Base-by-base conservation (phyloP, 768 basidiomycete genomes). In the Amanita subjunquillea region DNA sequence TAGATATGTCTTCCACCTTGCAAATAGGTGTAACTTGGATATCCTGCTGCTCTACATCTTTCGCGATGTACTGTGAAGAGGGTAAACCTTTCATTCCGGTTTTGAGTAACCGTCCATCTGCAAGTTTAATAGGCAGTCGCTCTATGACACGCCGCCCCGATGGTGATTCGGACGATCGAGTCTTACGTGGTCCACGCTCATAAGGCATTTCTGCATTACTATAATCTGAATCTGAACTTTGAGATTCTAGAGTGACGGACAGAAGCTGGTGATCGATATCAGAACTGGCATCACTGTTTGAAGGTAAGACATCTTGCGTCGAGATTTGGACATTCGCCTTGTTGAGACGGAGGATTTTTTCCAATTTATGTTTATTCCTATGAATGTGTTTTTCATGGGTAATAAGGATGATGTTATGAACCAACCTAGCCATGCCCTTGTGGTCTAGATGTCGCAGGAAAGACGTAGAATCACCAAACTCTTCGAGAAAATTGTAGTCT, bases 281-380 rank as follows among this genome's bases (percentile, higher is more conserved):
- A 5, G 56, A 55, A 29, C 49, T 49, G 20, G 56, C 50, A 13
- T 67, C 66, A 22, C 67, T 64, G 58, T 54, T 81, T 82, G 85
- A 79, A 29, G 87, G 87, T 17, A 91, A 68, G 67, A 80, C 78
- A 61, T 84, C 82, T 43, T 72, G 67, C 17, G 69, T 62, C 46
- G 68, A 65, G 27, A 62, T 60, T 53, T 67, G 71, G 54, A 72
- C 66, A 53, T 73, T 59, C 20, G 84, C 80, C 64, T 84, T 90
- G 54, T 76, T 69, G 29, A 88, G 65, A 52, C 74, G 79, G 62
- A 82, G 85, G 54, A 93, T 65, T 49, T 85, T 74, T 50, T 83
- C 74, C 0, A 81, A 87, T 65, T 89, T 91, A 58, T 85, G 87
- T 67, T 90, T 90, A 61, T 88, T 92, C 80, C 89, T 94, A 54